phyloP scores from a whole-genome alignment of 2,329 filamentous ascomycete species.

The Aspergillus tubingensis region DNA sequence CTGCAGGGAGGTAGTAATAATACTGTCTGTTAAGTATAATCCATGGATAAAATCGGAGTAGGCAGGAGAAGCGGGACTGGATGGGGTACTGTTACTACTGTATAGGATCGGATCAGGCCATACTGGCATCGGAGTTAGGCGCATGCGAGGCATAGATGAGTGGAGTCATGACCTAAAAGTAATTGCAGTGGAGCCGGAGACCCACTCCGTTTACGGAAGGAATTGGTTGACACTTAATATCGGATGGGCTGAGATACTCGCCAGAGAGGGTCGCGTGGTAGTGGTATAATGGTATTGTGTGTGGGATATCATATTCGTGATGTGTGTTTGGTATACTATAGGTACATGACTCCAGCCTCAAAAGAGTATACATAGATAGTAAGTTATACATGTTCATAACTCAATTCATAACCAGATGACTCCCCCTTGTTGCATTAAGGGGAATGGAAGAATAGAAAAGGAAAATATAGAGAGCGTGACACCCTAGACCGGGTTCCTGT shows the following conservation, averaged over 20 bases:
- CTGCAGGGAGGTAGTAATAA: too few relatives aligned
- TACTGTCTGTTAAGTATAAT: too few relatives aligned
- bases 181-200: too few relatives aligned
- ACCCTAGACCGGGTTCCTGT: conserved; percentile 7
- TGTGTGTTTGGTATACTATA: not conserved
- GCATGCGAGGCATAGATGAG: too few relatives aligned
- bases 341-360: not conserved
- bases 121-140: too few relatives aligned
- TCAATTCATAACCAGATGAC: not conserved
- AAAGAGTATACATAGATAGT: not conserved
- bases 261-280: too few relatives aligned
- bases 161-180: too few relatives aligned
- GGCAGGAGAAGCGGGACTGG: too few relatives aligned
- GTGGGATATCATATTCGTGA: not conserved
- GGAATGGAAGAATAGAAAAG: not conserved
- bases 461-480: not conserved
- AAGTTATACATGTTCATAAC: not conserved
- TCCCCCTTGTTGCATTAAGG: not conserved
- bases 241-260: not conserved
- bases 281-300: not conserved
- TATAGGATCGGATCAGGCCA: too few relatives aligned
- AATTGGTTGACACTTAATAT: not conserved
- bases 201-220: too few relatives aligned
- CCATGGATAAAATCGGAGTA: too few relatives aligned
- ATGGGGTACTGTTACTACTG: too few relatives aligned